These are phyloP conservation scores for Phaeosphaeria sp. DNA, from an alignment of 2,329 filamentous ascomycete species.

Conservation along the genomic window DNA sequence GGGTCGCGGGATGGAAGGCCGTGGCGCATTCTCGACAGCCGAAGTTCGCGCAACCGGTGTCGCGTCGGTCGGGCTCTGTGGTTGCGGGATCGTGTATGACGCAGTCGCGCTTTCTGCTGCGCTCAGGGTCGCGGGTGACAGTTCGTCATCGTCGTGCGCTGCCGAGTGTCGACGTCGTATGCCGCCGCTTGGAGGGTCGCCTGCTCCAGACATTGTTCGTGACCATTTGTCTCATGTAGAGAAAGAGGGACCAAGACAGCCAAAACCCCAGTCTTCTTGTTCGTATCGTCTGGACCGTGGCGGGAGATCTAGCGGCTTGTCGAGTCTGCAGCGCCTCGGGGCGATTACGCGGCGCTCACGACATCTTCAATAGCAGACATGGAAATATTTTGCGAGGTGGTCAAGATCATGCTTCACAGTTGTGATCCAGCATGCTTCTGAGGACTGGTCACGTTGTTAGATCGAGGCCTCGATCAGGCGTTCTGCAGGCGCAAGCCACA, in stretches of 20 bases:
- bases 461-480: not conserved
- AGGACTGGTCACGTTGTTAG: not conserved
- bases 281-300: not conserved
- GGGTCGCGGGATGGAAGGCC: conserved; percentile 32
- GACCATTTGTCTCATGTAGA: conserved; percentile 28
- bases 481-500: conserved; percentile 2
- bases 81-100: conserved; percentile 22
- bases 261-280: conserved; percentile 12
- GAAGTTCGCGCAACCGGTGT: conserved; percentile 26
- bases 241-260: conserved; percentile 4
- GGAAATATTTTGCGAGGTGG: not conserved
- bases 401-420: not conserved
- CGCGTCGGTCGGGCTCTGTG: conserved; percentile 14
- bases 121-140: conserved; percentile 13
- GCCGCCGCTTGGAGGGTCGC: conserved; percentile 32
- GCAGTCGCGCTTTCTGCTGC: conserved; percentile 13
- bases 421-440: not conserved
- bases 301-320: conserved; percentile 27
- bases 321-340: conserved; percentile 11
- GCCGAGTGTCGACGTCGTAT: conserved; percentile 40
- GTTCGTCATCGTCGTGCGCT: conserved; percentile 33
- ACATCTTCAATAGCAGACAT: conserved; percentile 4
- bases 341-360: conserved; percentile 25
- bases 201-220: conserved; percentile 36
- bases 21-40: conserved; percentile 26